A percentile compares a stretch with the other conserved stretches of the same genome.
Evolutionary conservation across 2,329 filamentous ascomycete species (phyloP).

Genomic region (Fusarium begoniae): DNA sequence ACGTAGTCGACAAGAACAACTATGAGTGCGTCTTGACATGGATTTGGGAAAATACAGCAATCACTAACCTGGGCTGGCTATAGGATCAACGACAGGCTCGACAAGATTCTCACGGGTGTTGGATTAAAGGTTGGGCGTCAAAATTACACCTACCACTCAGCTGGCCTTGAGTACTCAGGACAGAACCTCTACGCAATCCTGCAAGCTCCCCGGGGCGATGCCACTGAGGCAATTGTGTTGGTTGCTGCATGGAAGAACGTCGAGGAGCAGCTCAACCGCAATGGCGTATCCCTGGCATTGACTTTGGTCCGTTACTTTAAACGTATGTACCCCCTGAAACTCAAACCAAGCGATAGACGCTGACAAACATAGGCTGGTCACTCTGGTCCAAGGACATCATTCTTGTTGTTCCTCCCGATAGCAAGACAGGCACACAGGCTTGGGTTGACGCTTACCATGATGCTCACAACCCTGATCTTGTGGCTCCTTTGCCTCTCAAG

Average conservation of each 20-base stretch:
- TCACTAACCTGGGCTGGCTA: background rate
- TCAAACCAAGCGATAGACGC: background rate
- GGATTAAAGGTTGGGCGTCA: slow-evolving; percentile 90
- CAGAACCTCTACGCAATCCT: slow-evolving; percentile 95
- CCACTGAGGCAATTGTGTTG: slow-evolving; percentile 94
- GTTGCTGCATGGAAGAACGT: slow-evolving; percentile 90
- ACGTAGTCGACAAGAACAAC: slow-evolving; percentile 63
- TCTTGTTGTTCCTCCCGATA: slow-evolving; percentile 87
- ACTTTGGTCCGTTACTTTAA: slow-evolving; percentile 95
- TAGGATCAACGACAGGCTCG: slow-evolving; percentile 75
- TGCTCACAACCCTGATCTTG: slow-evolving; percentile 75
- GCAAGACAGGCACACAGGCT: slow-evolving; percentile 87
- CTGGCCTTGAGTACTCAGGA: slow-evolving; percentile 77
- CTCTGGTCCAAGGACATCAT: slow-evolving; percentile 99
- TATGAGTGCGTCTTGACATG: slow-evolving; percentile 54
- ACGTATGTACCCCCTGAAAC: slow-evolving; percentile 55
- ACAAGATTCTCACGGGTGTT: slow-evolving; percentile 77
- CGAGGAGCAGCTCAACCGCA: slow-evolving; percentile 80
- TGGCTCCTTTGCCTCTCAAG: slow-evolving; percentile 85
- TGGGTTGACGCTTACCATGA: slow-evolving; percentile 99
- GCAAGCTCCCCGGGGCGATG: slow-evolving; percentile 92
- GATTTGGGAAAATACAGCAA: background rate
- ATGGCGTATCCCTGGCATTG: slow-evolving; percentile 85
- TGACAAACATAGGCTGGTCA: slow-evolving; percentile 76
- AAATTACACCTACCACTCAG: slow-evolving; percentile 84